Conservation (phyloP, 768 basidiomycete species). For the Kwoniella pini region DNA sequence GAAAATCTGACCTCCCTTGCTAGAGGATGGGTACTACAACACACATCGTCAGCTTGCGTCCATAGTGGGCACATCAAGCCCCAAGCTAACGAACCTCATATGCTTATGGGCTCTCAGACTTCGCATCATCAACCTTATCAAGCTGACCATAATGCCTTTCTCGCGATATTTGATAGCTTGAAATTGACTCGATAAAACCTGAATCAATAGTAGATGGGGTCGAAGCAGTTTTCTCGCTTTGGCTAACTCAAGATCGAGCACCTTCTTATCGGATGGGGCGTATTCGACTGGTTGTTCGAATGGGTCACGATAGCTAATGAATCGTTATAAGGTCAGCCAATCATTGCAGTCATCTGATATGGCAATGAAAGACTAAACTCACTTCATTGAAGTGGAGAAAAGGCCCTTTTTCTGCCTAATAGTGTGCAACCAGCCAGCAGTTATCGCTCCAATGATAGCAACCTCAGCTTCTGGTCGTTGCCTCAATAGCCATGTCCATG, state of each 20-base stretch:
- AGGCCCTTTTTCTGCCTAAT: slow-evolving; percentile 76
- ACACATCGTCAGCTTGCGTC: slow-evolving; percentile 12
- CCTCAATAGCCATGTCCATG: slow-evolving; percentile 94
- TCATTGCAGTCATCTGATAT: too few relatives aligned
- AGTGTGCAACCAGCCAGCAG: slow-evolving; percentile 82
- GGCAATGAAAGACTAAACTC: slow-evolving; percentile 47
- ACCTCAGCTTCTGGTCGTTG: slow-evolving; percentile 81
- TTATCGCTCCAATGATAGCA: slow-evolving; percentile 77
- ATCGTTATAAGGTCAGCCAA: background rate
- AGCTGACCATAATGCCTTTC: slow-evolving; percentile 77
- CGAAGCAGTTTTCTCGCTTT: slow-evolving; percentile 73
- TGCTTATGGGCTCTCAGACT: slow-evolving; percentile 68
- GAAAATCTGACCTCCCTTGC: slow-evolving; percentile 88
- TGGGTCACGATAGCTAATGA: slow-evolving; percentile 75
- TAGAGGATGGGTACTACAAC: slow-evolving; percentile 78
- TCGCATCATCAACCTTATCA: slow-evolving; percentile 80
- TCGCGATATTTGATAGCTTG: slow-evolving; percentile 90
- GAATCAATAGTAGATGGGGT: slow-evolving; percentile 79
- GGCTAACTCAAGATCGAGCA: slow-evolving; percentile 67
- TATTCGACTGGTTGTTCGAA: slow-evolving; percentile 83
- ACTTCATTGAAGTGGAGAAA: slow-evolving; percentile 82
- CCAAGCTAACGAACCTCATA: slow-evolving; percentile 69
- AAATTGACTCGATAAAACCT: slow-evolving; percentile 85
- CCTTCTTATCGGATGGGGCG: slow-evolving; percentile 82
- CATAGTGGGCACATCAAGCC: too few relatives aligned